A percentile compares a stretch with the other conserved stretches of the same genome.
Conservation (phyloP, 345 rosid species). For the Sonneratia caseolaris region DNA sequence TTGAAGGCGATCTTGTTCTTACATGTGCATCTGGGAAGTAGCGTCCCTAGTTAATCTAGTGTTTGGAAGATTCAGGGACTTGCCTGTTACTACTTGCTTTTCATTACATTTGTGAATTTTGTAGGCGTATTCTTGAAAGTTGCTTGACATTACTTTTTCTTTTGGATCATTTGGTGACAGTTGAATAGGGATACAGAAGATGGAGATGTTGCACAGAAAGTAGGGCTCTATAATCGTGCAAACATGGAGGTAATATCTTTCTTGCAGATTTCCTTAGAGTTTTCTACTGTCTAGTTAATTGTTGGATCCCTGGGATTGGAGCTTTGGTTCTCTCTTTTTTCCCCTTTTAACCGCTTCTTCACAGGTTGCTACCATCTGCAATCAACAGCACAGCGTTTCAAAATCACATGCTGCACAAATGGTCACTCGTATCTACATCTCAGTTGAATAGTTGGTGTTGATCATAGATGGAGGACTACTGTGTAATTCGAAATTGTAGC, state of each 20-base stretch:
- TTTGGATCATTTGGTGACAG: slow-evolving; percentile 31
- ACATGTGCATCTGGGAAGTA: background rate
- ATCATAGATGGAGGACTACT: background rate
- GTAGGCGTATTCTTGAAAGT: too few species aligned
- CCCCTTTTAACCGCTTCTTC: slow-evolving; percentile 2
- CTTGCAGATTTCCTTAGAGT: background rate
- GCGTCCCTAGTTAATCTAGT: background rate
- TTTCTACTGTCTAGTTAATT: background rate
- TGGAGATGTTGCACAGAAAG: slow-evolving; percentile 69
- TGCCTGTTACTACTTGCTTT: background rate
- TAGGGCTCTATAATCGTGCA: slow-evolving; percentile 66
- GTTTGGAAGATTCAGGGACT: background rate
- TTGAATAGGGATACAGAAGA: slow-evolving; percentile 56
- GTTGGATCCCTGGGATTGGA: background rate
- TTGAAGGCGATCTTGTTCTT: background rate
- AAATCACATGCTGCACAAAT: slow-evolving; percentile 78
- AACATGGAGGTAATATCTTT: slow-evolving; percentile 65
- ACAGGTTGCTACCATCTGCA: slow-evolving; percentile 98
- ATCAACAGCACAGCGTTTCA: slow-evolving; percentile 87
- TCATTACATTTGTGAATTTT: too few species aligned
- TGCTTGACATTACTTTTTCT: background rate
- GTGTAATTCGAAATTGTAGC: background rate
- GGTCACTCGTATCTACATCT: background rate
- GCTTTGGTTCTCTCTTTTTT: background rate
- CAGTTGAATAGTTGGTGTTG: background rate